Base-by-base conservation (phyloP, 768 basidiomycete genomes). In the Tylopilus felleus region DNA sequence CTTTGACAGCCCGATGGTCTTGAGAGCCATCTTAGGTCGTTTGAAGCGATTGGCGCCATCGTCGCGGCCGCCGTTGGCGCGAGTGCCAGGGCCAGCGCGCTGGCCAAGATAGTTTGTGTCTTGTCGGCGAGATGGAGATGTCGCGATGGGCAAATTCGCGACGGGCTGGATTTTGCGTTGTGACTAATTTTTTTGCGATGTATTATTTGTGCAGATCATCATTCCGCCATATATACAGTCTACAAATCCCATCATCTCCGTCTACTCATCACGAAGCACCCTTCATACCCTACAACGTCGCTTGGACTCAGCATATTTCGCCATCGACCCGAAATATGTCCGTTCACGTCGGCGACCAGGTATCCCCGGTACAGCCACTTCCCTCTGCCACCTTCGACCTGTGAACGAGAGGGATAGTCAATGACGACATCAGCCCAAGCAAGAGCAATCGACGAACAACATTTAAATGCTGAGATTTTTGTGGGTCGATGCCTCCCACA, bases 21-120 rank as follows among this genome's bases (percentile, higher is more conserved):
- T 98, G 67, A 99, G 82, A 0, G 93, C 96, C 61, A 89, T 75
- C 73, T 98, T 98, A 64, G 98, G 85, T 68, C 95, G 94, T 57
- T 93, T 90, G 65, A 98, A 98, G 9, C 91, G 83, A 44, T 81
- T 74, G n/a, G 81, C 85, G 65, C 98, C 95, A 47, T 95, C 91
- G 49, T 88, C 85, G 43, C 80, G 78, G 46, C 79, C 80, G 51
- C 75, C 74, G 45, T 71, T 76, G 13, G 75, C 71, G 14, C 71
- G 70, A 22, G 77, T 69, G 19, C 72, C 71, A 10, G 74, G 65
- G 19, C 77, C 71, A 19, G 75, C 77, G 53, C 88, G 79, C 63
- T 87, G 84, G 4, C 90, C 91, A 4, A 98, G 83, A 67, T 95
- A 98, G 2, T 93, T 8, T 82, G 80, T 1, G 83, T 80, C 68